Conservation (phyloP, 169 alveolate species). For the Eimeria falciformis region DNA sequence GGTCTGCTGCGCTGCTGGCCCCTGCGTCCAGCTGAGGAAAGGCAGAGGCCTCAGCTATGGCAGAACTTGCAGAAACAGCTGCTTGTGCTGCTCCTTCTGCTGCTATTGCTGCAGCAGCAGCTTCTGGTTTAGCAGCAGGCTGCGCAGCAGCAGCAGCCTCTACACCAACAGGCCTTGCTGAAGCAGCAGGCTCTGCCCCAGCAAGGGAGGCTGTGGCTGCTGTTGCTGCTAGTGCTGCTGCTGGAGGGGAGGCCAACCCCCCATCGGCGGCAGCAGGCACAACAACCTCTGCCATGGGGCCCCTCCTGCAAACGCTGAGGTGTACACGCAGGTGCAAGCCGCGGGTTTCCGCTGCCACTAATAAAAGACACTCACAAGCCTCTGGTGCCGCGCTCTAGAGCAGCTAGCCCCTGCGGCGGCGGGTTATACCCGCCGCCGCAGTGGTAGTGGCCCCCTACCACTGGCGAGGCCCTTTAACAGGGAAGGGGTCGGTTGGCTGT, state of each 20-base stretch:
- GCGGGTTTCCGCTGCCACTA: no score
- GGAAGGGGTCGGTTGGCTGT: no score
- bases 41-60: slow-evolving; percentile 3
- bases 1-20: background rate
- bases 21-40: background rate
- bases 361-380: no score
- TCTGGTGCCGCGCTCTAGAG: no score
- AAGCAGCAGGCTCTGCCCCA: background rate
- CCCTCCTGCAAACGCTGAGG: no score
- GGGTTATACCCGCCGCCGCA: no score
- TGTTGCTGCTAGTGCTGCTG: background rate
- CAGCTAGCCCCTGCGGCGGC: no score
- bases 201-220: background rate
- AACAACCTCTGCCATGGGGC: no score
- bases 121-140: background rate
- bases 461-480: no score
- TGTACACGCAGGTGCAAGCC: no score
- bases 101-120: slow-evolving; percentile 13
- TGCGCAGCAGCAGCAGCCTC: background rate
- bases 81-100: background rate
- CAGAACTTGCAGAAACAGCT: background rate
- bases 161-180: background rate
- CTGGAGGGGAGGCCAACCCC: background rate
- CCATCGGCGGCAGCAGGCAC: background rate
- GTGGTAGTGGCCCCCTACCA: no score